Base-by-base conservation (phyloP, 2,329 filamentous ascomycete genomes). In the Thyridium curvatum region DNA sequence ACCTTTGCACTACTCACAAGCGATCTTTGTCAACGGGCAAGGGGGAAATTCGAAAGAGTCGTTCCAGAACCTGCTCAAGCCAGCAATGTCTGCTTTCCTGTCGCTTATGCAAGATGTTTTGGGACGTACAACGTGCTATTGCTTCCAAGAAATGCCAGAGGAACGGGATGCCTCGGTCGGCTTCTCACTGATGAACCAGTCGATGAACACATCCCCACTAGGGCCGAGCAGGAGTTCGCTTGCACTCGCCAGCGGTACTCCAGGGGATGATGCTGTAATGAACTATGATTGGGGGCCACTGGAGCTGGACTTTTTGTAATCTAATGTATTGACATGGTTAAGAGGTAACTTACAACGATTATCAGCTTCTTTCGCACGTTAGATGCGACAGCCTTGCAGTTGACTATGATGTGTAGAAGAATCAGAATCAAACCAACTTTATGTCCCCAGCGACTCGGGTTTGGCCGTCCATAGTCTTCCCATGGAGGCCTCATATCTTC, bases 101-200 rank as follows among this genome's bases (percentile, higher is more conserved):
- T 37, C 40, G 10, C 32, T 62, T 32, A 50, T 62, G 45, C 53
- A 57, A 32, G 54, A 58, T n/a, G 53, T 54, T 3, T 42, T 62
- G 4, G 60, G 60, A 3, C 55, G 52, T 39, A 55, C 60, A 13
- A 60, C 58, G 9, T 61, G 49, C 31, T 55, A 49, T 12, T 39
- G 41, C 9, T 46, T 50, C 13, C 39, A 48, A 4, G 46, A 51
- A 26, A 43, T 44, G 28, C 35, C 41, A 4, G 46, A 46, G 9
- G 44, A 46, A 28, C 3, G 42, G 39, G 14, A 46, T 30, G 13
- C 21, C 10, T 6, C 21, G 6, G 21, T 26, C 21, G 21, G 21
- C 10, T 26, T 26, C 21, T 26, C 21, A 10, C 10, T 26, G 21
- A 26, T 26, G 21, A 26, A 26, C 21, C 21, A 26, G 21, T 26